Evolutionary conservation across 2,329 filamentous ascomycete species (phyloP), one percentile per base, ranked within the genome.

Genomic region (Calonectria naviculata): DNA sequence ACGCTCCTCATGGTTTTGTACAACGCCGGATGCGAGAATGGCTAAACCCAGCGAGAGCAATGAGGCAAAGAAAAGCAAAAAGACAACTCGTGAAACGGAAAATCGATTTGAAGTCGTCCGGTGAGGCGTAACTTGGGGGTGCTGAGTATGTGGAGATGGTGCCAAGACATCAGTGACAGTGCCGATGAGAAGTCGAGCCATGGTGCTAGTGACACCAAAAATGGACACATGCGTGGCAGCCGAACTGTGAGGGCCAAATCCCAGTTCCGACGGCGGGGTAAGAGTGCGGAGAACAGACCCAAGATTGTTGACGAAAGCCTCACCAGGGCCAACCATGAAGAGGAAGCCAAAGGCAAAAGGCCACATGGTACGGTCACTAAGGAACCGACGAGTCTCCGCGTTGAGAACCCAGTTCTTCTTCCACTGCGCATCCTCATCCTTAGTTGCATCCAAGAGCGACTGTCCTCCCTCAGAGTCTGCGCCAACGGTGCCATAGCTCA

Each of bases 281-380:
- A 98, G 87, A 0, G 96, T 97, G 75, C 94, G 93, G 76, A 98
- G 95, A 72, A 99, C 93, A 28, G 95, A 98, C 41, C 97, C 97
- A 12, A 99, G 87, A 78, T 98, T 99, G 85, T 98, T 99, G 84
- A 98, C 95, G 82, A 98, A 99, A 13, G 96, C 94, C 84, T 99
- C 97, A n/a, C 95, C 96, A 0, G 97, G 96, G 0, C 97, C 97
- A 65, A 95, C 94, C 77, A 98, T 94, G 73, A 98, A 89, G 83
- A 98, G 94, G 84, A 99, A 98, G 24, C 95, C 95, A 1, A 92
- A 86, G 0, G 96, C 95, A 75, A 99, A 93, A 80, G 92, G 94
- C 96, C 96, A 99, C 96, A 98, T 98, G 15, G 95, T 98, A 71
- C 90, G 92, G 76, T 99, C 97, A 28, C 90, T 88, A 12, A 99